Percentiles rank a stretch among this genome's conserved stretches.
phyloP scores from a whole-genome alignment of 768 basidiomycete species.

The Dendrothele bispora region DNA sequence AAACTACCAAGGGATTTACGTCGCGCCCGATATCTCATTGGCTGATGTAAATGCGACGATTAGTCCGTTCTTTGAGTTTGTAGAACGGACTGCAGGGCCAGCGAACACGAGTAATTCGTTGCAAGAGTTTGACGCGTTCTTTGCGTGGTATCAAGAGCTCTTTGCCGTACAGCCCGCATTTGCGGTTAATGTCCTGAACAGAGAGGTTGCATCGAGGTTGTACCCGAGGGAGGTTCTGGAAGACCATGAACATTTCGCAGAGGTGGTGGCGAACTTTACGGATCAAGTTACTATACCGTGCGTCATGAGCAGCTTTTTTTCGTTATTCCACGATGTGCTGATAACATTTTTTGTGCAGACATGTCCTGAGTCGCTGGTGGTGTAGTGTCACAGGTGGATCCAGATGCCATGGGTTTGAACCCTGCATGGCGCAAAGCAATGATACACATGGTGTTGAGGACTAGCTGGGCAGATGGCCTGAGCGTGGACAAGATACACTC shows the following conservation, averaged over 20 bases:
- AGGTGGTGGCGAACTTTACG: conserved; percentile 12
- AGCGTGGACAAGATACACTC: conserved; percentile 12
- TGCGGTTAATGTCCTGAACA: no score
- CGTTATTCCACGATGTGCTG: no score
- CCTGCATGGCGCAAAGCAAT: conserved; percentile 49
- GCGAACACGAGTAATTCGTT: conserved; percentile 13
- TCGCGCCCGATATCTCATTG: conserved; percentile 35
- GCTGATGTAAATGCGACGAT: conserved; percentile 34
- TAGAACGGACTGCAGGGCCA: conserved; percentile 22
- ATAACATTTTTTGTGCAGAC: conserved; percentile 30
- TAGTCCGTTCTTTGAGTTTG: conserved; percentile 30
- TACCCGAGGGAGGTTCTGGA: conserved; percentile 27
- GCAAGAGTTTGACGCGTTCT: conserved; percentile 25
- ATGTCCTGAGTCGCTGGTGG: conserved; percentile 47
- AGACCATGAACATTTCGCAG: conserved; percentile 23
- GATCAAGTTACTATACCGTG: conserved; percentile 10
- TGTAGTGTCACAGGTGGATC: conserved; percentile 34
- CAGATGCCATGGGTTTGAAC: conserved; percentile 41
- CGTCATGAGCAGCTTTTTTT: no score
- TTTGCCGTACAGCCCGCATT: conserved; percentile 8
- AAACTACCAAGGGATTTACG: conserved; percentile 21
- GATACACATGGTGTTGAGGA: conserved; percentile 18
- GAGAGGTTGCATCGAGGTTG: conserved; percentile 33
- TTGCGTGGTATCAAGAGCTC: conserved; percentile 17
- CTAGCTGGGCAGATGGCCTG: conserved; percentile 4